Conservation (phyloP, 352 stramenopile genomes). For the Phytopythium oedochilum region DNA sequence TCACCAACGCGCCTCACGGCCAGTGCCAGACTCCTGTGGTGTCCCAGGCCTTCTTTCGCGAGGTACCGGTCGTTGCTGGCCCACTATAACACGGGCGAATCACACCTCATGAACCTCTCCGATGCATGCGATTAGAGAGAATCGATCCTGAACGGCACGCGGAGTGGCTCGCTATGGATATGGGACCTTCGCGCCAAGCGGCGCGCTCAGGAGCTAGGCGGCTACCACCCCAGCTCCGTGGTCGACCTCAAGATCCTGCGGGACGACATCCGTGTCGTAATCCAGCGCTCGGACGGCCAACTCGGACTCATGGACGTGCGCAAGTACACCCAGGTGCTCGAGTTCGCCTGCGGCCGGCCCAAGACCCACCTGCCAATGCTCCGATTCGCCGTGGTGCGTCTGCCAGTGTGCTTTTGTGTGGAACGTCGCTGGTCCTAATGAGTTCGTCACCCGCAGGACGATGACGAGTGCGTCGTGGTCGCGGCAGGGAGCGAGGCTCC, state of each 20-base stretch:
- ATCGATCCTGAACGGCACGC: conserved; percentile 46
- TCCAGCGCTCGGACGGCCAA: conserved; percentile 41
- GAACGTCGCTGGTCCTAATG: neutral
- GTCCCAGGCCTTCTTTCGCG: conserved; percentile 31
- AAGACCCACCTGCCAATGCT: conserved; percentile 26
- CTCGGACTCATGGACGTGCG: conserved; percentile 45
- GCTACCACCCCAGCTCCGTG: conserved; percentile 11
- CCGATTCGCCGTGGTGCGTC: conserved; percentile 26
- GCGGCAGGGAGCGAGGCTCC: conserved; percentile 17
- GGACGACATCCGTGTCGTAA: conserved; percentile 29
- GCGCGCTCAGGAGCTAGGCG: conserved; percentile 9
- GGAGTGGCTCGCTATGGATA: conserved; percentile 36
- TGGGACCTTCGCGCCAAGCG: conserved; percentile 36
- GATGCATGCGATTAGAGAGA: conserved; percentile 14
- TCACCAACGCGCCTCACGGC: conserved; percentile 19
- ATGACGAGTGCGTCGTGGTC: conserved; percentile 30
- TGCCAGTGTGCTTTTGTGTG: neutral
- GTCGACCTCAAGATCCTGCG: conserved; percentile 35
- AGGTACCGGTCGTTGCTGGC: neutral
- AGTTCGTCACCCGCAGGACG: conserved; percentile 4
- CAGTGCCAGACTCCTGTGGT: conserved; percentile 31
- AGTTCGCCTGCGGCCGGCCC: conserved; percentile 17
- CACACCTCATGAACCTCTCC: neutral
- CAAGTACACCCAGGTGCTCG: conserved; percentile 26
- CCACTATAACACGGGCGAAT: neutral